A percentile compares a stretch with the other conserved stretches of the same genome.
These are phyloP conservation scores for Brassica juncea DNA, from an alignment of 345 rosid species.

Conservation along the genomic window DNA sequence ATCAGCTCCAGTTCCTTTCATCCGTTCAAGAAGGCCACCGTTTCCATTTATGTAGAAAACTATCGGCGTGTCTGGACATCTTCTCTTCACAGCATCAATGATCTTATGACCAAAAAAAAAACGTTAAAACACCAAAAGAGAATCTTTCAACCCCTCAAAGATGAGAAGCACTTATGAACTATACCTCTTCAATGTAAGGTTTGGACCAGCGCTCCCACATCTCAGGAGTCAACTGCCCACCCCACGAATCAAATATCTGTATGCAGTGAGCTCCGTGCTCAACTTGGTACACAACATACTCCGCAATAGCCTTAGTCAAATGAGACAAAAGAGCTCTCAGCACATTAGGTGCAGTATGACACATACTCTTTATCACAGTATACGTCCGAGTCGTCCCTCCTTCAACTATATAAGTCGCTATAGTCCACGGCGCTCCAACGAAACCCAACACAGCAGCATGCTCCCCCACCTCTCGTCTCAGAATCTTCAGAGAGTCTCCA, in stretches of 20 bases:
- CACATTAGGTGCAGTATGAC: slow-evolving; percentile 75
- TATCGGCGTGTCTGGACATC: slow-evolving; percentile 81
- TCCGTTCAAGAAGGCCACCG: slow-evolving; percentile 90
- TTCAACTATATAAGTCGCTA: slow-evolving; percentile 89
- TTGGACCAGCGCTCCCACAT: slow-evolving; percentile 94
- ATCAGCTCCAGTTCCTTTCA: slow-evolving; percentile 87
- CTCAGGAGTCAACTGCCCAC: slow-evolving; percentile 88
- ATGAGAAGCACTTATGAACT: background rate
- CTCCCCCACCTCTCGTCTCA: slow-evolving; percentile 78
- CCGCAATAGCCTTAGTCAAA: slow-evolving; percentile 72
- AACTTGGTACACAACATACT: slow-evolving; percentile 79
- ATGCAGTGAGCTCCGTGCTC: slow-evolving; percentile 91
- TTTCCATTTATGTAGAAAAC: slow-evolving; percentile 93
- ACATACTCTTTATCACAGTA: slow-evolving; percentile 82
- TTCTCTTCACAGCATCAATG: slow-evolving; percentile 55
- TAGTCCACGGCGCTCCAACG: slow-evolving; percentile 97
- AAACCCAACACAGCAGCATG: slow-evolving; percentile 82
- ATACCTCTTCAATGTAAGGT: slow-evolving; percentile 81
- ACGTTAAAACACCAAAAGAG: background rate
- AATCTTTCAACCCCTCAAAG: slow-evolving; percentile 1
- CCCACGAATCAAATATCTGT: slow-evolving; percentile 97
- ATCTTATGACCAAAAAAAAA: slow-evolving; percentile 50
- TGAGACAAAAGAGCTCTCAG: slow-evolving; percentile 78
- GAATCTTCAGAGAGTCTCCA: slow-evolving; percentile 73
- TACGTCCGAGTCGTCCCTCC: slow-evolving; percentile 89